Conservation (phyloP, 305 asterid species). For the Fraxinus ornus region DNA sequence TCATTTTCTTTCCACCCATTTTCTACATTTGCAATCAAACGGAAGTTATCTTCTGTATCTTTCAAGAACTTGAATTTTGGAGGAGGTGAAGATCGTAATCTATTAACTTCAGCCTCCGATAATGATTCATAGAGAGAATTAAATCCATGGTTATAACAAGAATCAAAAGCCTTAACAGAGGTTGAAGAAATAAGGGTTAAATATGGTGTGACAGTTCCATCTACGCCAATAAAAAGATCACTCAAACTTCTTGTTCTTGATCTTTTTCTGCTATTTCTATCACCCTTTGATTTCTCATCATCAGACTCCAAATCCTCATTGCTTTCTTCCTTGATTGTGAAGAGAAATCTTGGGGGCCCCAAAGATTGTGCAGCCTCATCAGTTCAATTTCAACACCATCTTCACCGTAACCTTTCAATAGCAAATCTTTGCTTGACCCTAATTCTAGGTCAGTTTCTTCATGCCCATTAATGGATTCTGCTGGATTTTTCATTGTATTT, state of each 20-base stretch:
- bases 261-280: constrained; percentile 55
- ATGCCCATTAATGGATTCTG: constrained; percentile 14
- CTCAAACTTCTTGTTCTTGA: constrained; percentile 72
- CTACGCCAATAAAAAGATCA: constrained; percentile 44
- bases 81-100: constrained; percentile 80
- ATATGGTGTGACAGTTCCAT: constrained; percentile 34
- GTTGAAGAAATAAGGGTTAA: constrained; percentile 71
- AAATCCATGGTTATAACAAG: constrained; percentile 48
- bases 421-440: constrained; percentile 36
- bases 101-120: constrained; percentile 49
- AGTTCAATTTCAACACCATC: constrained; percentile 69
- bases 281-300: constrained; percentile 57
- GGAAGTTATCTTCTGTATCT: constrained; percentile 80
- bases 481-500: constrained; percentile 21
- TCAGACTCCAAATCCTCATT: constrained; percentile 87
- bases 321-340: constrained; percentile 84
- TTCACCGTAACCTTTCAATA: constrained; percentile 42
- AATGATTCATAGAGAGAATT: constrained; percentile 72
- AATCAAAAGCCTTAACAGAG: constrained; percentile 40
- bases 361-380: constrained; percentile 73
- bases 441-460: constrained; percentile 48
- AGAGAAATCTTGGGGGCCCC: constrained; percentile 86
- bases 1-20: too few relatives aligned
- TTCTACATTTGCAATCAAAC: too few relatives aligned
- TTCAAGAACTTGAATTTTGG: constrained; percentile 85